These are phyloP conservation scores for Taiwanofungus camphoratus DNA, from an alignment of 1,284 basidiomycete species.

Conservation along the genomic window DNA sequence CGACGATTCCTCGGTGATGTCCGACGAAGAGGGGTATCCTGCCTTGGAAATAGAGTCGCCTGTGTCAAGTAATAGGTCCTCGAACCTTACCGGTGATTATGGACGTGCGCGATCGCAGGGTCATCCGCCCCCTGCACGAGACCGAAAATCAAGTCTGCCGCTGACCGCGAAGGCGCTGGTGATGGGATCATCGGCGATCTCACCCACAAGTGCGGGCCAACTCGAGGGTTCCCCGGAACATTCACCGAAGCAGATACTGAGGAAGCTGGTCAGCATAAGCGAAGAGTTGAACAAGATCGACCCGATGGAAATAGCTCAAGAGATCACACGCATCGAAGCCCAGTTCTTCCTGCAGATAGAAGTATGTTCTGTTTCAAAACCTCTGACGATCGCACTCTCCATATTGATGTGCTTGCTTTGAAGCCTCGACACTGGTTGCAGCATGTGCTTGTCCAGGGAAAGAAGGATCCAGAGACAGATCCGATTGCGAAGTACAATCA, in stretches of 20 bases:
- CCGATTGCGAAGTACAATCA: conserved; percentile 64
- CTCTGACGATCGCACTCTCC: conserved; percentile 7
- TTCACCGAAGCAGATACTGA: conserved; percentile 50
- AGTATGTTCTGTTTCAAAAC: conserved; percentile 33
- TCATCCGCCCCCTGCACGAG: conserved; percentile 27
- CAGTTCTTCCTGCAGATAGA: conserved; percentile 63
- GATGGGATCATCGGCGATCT: conserved; percentile 14
- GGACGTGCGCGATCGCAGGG: background rate
- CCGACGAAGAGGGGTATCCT: conserved; percentile 38
- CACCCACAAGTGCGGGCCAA: conserved; percentile 3
- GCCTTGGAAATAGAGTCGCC: conserved; percentile 23
- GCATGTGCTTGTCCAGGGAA: conserved; percentile 62
- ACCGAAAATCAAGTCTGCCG: conserved; percentile 62
- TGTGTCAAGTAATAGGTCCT: conserved; percentile 16
- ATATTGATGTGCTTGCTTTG: conserved; percentile 4
- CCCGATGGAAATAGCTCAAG: conserved; percentile 63
- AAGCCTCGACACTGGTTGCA: conserved; percentile 79
- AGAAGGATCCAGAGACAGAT: conserved; percentile 56
- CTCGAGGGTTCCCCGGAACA: conserved; percentile 16
- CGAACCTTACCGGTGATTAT: conserved; percentile 9
- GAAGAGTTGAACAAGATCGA: conserved; percentile 49
- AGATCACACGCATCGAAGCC: conserved; percentile 67
- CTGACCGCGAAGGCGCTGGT: conserved; percentile 37
- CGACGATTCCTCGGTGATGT: conserved; percentile 51
- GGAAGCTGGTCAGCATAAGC: conserved; percentile 52